phyloP scores from a whole-genome alignment of 768 basidiomycete genomes.

The Termitomyces sp. region DNA sequence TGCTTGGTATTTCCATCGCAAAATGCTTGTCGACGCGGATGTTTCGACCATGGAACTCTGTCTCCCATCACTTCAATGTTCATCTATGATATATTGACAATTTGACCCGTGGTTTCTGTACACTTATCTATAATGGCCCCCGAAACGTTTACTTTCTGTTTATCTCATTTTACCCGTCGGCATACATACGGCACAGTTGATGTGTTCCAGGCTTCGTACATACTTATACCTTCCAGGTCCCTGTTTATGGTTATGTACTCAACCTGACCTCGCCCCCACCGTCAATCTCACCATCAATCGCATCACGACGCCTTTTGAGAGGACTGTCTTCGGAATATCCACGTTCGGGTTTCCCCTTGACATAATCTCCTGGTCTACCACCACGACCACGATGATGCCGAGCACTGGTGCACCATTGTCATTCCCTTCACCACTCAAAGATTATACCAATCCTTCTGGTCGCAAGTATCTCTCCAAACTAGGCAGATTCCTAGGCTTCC shows the following conservation, averaged over 20 bases:
- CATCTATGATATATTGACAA: background rate
- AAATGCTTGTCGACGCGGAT: background rate
- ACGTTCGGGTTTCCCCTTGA: conserved; percentile 1
- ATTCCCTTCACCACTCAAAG: background rate
- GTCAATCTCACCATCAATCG: background rate
- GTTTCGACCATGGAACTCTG: background rate
- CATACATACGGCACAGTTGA: conserved; percentile 2
- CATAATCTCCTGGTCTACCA: background rate
- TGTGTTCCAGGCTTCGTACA: conserved; percentile 9
- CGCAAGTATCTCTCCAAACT: conserved; percentile 4
- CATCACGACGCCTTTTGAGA: conserved; percentile 10
- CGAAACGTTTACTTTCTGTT: background rate
- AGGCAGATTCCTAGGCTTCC: conserved; percentile 10
- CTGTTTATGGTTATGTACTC: conserved; percentile 17
- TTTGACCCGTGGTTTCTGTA: background rate
- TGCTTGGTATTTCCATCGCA: background rate
- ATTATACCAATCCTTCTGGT: background rate
- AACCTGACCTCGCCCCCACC: conserved; percentile 1
- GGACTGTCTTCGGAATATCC: background rate
- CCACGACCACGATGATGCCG: conserved; percentile 3
- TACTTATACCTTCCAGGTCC: conserved; percentile 3
- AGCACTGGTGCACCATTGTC: background rate
- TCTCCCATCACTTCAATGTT: background rate
- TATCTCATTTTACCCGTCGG: background rate
- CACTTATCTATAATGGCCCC: too few species aligned